Percentiles rank a stretch among this genome's conserved stretches.
These are phyloP conservation scores for Nematodospora valgi DNA, from an alignment of 805 yeast species.

Conservation along the genomic window DNA sequence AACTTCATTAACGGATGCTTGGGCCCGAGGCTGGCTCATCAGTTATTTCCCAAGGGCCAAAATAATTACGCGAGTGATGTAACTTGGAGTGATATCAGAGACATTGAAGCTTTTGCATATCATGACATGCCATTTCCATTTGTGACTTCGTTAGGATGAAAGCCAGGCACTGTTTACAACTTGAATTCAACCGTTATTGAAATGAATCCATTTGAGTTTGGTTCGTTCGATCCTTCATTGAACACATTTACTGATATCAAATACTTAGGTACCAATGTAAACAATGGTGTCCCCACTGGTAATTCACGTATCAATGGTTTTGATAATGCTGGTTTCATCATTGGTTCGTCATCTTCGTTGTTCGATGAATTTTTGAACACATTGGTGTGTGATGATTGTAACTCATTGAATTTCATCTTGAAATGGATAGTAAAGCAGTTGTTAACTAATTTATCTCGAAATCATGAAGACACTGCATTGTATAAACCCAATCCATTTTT, in stretches of 20 bases:
- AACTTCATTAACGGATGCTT: slow-evolving; percentile 31
- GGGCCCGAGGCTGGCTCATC: slow-evolving; percentile 37
- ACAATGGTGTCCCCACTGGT: slow-evolving; percentile 54
- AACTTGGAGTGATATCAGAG: slow-evolving; percentile 28
- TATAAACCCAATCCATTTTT: slow-evolving; percentile 67
- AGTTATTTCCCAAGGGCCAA: slow-evolving; percentile 35
- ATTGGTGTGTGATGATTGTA: slow-evolving; percentile 31
- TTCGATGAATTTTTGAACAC: slow-evolving; percentile 62
- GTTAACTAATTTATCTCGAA: slow-evolving; percentile 22
- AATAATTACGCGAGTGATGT: slow-evolving; percentile 20
- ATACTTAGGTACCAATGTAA: slow-evolving; percentile 66
- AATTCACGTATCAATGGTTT: slow-evolving; percentile 59
- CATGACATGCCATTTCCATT: slow-evolving; percentile 38
- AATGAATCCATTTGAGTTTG: slow-evolving; percentile 35
- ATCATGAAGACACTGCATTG: slow-evolving; percentile 45
- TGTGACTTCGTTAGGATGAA: slow-evolving; percentile 50
- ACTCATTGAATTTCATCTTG: slow-evolving; percentile 19
- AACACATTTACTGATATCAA: slow-evolving; percentile 47
- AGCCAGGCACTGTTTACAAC: slow-evolving; percentile 58
- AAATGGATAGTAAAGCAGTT: slow-evolving; percentile 19
- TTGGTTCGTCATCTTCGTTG: slow-evolving; percentile 81
- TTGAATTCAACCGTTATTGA: slow-evolving; percentile 61
- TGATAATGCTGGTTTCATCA: slow-evolving; percentile 77
- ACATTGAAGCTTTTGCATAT: slow-evolving; percentile 36
- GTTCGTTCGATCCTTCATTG: slow-evolving; percentile 39